Evolutionary conservation across 352 stramenopile species (phyloP).

Genomic region (Phytophthora litchii): DNA sequence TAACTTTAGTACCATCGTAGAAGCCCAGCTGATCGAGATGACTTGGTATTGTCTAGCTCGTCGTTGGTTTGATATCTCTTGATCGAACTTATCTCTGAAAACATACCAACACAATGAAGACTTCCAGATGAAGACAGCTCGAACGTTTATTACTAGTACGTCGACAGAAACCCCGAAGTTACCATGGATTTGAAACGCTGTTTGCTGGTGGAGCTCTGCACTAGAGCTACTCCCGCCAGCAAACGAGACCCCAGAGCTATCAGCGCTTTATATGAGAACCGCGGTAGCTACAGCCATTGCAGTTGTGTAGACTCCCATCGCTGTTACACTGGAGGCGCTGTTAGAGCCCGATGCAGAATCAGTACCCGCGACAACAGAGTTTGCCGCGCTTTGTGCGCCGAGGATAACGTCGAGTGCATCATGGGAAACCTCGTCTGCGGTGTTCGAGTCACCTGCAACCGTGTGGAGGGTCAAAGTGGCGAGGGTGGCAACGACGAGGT

Average conservation of each 20-base stretch:
- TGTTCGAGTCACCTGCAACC: constrained; percentile 22
- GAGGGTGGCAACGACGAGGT: constrained; percentile 13
- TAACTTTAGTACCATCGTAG: not conserved
- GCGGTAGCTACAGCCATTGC: constrained; percentile 9
- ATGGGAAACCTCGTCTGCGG: constrained; percentile 10
- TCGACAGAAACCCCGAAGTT: not conserved
- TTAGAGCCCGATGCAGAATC: constrained; percentile 12
- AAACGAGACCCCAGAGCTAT: not conserved
- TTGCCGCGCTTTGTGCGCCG: constrained; percentile 15
- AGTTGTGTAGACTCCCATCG: constrained; percentile 12
- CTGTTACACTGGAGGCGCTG: constrained; percentile 11
- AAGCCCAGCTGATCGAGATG: not conserved
- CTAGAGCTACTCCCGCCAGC: constrained; percentile 2
- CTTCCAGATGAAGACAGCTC: constrained; percentile 3
- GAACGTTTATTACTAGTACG: constrained; percentile 26
- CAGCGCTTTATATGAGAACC: constrained; percentile 9
- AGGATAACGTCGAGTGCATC: constrained; percentile 32
- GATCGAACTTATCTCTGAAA: not conserved
- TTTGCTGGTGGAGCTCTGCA: constrained; percentile 8
- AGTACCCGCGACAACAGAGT: constrained; percentile 9
- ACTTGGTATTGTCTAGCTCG: too few species aligned
- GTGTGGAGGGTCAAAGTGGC: constrained; percentile 7
- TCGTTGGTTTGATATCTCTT: not conserved
- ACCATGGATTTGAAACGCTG: not conserved
- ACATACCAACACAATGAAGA: not conserved